phyloP scores from a whole-genome alignment of 2,329 filamentous ascomycete genomes.

The Oidium heveae region DNA sequence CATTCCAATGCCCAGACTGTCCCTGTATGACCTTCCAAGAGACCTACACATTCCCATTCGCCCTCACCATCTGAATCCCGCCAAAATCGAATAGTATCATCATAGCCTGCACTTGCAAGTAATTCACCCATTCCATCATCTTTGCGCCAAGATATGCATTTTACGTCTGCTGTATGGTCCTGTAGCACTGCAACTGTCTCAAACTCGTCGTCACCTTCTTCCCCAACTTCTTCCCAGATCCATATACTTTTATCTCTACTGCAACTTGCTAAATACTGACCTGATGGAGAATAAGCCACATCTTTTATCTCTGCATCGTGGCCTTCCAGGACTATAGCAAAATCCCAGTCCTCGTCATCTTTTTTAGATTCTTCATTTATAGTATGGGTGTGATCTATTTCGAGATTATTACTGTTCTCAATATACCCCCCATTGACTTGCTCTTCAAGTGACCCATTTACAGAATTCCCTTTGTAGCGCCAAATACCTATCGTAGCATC shows the following conservation, averaged over 20 bases:
- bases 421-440: background rate
- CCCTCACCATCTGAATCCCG: conserved; percentile 3
- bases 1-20: conserved; percentile 81
- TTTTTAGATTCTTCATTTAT: background rate
- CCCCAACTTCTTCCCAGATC: conserved; percentile 87
- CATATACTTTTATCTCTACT: conserved; percentile 83
- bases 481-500: conserved; percentile 75
- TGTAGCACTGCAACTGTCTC: conserved; percentile 88
- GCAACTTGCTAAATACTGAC: conserved; percentile 67
- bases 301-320: conserved; percentile 86
- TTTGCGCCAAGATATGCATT: conserved; percentile 80
- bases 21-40: conserved; percentile 53
- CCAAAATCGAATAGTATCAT: conserved; percentile 75
- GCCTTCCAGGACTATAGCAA: conserved; percentile 75
- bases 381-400: background rate
- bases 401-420: background rate
- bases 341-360: conserved; percentile 62
- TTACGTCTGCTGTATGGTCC: conserved; percentile 89
- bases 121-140: conserved; percentile 39
- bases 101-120: conserved; percentile 78
- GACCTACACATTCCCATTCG: conserved; percentile 20
- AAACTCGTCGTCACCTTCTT: conserved; percentile 72
- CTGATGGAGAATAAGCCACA: conserved; percentile 47
- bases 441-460: background rate
- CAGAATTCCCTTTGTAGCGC: conserved; percentile 19